phyloP scores from a whole-genome alignment of 495 filamentous ascomycete genomes.

The Delitschia confertaspora region DNA sequence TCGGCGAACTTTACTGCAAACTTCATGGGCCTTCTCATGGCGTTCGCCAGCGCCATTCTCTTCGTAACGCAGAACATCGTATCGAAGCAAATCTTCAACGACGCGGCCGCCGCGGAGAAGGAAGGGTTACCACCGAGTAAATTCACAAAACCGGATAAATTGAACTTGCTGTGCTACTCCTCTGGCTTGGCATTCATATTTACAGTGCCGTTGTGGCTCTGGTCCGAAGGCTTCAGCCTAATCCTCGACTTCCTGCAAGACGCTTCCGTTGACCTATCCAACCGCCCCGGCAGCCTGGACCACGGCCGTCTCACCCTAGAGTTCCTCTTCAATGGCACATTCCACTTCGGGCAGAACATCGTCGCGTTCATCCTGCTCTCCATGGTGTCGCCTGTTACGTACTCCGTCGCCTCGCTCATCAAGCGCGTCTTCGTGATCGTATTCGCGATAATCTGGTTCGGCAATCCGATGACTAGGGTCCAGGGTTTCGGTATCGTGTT shows the following conservation, averaged over 20 bases:
- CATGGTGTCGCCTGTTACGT: conserved; percentile 90
- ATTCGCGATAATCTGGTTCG: conserved; percentile 93
- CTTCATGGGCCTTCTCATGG: conserved; percentile 77
- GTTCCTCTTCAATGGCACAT: conserved; percentile 93
- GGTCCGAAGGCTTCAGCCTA: conserved; percentile 73
- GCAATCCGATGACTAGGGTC: conserved; percentile 68
- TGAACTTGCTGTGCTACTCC: conserved; percentile 95
- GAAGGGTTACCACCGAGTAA: conserved; percentile 47
- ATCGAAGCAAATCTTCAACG: conserved; percentile 97
- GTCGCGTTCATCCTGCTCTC: conserved; percentile 86
- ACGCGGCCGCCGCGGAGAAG: conserved; percentile 70
- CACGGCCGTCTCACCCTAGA: conserved; percentile 70
- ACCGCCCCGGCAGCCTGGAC: conserved; percentile 60
- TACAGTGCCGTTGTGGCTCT: conserved; percentile 89
- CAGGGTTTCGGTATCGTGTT: conserved; percentile 79
- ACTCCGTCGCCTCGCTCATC: conserved; percentile 88
- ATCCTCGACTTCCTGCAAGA: conserved; percentile 63
- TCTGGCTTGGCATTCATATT: conserved; percentile 82
- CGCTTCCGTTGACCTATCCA: conserved; percentile 50
- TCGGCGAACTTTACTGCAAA: conserved; percentile 82
- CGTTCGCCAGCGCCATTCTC: conserved; percentile 76
- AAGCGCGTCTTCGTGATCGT: conserved; percentile 97
- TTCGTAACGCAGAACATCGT: conserved; percentile 99
- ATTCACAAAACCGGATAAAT: conserved; percentile 78
- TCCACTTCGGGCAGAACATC: conserved; percentile 95